Percentiles rank a stretch among this genome's conserved stretches.
Conservation (phyloP, 169 alveolate species). For the Plasmodium coatneyi region DNA sequence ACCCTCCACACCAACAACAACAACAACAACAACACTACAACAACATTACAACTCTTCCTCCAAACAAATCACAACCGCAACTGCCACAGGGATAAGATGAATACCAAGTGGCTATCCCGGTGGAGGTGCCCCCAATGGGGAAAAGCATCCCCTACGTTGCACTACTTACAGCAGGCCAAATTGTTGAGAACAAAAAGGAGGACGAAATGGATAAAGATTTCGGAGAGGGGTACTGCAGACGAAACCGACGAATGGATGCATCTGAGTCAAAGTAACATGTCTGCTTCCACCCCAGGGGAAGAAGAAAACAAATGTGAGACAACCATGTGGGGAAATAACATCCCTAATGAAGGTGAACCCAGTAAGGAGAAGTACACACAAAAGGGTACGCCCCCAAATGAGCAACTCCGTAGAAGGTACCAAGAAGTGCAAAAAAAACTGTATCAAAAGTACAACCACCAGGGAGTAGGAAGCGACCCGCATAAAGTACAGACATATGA, state of each 20-base stretch:
- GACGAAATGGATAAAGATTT: neutral
- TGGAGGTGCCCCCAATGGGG: neutral
- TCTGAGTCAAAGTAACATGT: neutral
- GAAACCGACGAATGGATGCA: neutral
- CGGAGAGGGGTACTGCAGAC: neutral
- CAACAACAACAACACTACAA: too few relatives aligned
- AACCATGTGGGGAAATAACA: neutral
- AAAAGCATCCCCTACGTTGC: neutral
- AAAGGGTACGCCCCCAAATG: neutral
- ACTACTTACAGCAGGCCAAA: neutral
- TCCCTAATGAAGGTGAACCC: neutral
- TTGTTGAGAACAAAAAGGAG: neutral
- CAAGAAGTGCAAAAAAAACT: conserved; percentile 46
- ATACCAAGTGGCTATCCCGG: neutral
- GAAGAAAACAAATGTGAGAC: neutral
- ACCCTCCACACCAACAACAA: neutral
- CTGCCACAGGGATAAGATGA: neutral
- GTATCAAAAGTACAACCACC: conserved; percentile 55
- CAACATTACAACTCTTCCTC: neutral
- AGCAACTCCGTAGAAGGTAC: conserved; percentile 15
- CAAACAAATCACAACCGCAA: neutral
- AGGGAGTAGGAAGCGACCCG: conserved; percentile 59
- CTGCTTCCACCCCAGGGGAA: neutral
- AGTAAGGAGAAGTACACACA: neutral
- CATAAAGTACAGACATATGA: neutral